Base-by-base conservation (phyloP, 2,329 filamentous ascomycete species). In the Emericellopsis cladophorae region DNA sequence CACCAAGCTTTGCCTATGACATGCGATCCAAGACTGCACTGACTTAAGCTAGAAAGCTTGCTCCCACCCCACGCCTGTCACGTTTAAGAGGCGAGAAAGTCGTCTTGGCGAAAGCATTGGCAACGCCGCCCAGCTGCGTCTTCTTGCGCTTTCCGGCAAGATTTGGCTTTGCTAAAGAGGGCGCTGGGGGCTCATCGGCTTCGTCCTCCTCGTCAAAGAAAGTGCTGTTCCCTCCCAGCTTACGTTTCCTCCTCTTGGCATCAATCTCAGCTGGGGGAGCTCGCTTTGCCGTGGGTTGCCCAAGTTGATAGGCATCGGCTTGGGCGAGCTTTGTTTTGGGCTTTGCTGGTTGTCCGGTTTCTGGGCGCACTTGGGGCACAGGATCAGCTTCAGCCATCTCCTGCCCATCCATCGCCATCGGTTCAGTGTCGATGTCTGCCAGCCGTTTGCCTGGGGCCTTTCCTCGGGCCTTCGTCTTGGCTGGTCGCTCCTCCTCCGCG, bases 1-100 rank as follows among this genome's bases (percentile, higher is more conserved):
- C 26, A 12, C 7, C 9, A 29, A 29, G 26, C 26, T 9, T 29
- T 29, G 8, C 8, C 26, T 29, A 29, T 12, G 8, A 12, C 26
- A 29, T 29, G 26, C 12, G 26, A 7, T 29, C 12, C 9, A 29
- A 3, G 9, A 12, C 12, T 29, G 18, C 18, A 21, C 18, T 29
- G 6, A 29, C 26, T 29, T 29, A 29, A 29, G 62, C 68, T 44
- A 78, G 54, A 49, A 81, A 81, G 51, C 76, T 81, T 41, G 76
- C 76, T 45, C 68, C 67, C 4, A 74, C 68, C 26, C 76, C 76
- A 45, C 78, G 74, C 43, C 73, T 71, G 39, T 86, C 77, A 54
- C 74, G 73, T 62, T 88, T 88, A 44, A 88, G 60, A 7, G 83
- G 83, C 15, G 82, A 87, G 55, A 88, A 87, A 4, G 67, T 53